Evolutionary conservation across 208 protist genomes (phyloP), one percentile per base, ranked within the genome.

Genomic region (Giardia muris): DNA sequence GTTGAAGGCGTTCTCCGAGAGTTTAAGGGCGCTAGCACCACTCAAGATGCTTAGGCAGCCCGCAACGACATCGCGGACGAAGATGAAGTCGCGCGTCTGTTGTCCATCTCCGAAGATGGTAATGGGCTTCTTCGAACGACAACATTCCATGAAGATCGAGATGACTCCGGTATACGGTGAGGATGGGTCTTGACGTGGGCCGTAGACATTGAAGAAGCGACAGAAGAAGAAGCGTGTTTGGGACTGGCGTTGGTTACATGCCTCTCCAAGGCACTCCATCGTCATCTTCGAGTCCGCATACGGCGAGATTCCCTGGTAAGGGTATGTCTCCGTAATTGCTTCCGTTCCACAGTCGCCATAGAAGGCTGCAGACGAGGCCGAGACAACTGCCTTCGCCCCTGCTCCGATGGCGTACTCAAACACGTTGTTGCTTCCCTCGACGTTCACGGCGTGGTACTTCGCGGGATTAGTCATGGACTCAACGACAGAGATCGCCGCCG

Each of bases 141-240:
- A 43, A 30, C 47, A 2, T 1, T 93, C 46, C 42, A 94, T 93
- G 87, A 94, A 94, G 10, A 86, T 90, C 1, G 93, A 92, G 0
- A 94, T 93, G 42, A 93, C 94, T 39, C 92, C 94, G 42, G 93
- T 90, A 57, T 94, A 94, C 3, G 46, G 67, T 43, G 30, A 87
- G 0, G n/a, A 67, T 4, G 94, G 94, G 46, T 94, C 93, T 57
- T 94, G 93, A 39, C 94, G 1, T 45, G 92, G 92, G 1, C 94
- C 94, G 88, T 89, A 94, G 10, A 94, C 94, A 87, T 94, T 94
- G n/a, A 94, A 94, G 47, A 93, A 94, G 2, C 94, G 44, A 0
- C 1, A 30, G 89, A 92, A 92, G 0, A 44, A 39, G 67, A 87
- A 47, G 30, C 44, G 44, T 19, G 39, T 2, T 2, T 3, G 3